Base-by-base conservation (phyloP, 2,329 filamentous ascomycete species). In the Aspergillus viridinutans region DNA sequence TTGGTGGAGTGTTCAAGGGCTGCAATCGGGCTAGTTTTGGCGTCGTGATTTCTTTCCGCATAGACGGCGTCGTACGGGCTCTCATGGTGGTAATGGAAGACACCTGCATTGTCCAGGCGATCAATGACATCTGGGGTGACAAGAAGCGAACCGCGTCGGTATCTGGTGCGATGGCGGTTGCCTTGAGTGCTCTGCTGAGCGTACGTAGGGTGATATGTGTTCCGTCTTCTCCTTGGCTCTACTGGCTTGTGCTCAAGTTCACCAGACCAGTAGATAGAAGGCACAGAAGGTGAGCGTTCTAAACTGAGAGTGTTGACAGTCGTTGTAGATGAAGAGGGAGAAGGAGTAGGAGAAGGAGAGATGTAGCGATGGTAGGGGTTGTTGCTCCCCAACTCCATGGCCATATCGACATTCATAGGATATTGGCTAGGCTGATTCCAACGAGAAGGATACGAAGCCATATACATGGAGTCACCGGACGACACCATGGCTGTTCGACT, bases 11-110 rank as follows among this genome's bases (percentile, higher is more conserved):
- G 80, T 55, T 80, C 79, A 4, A 96, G 83, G 2, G 92, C 93
- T 28, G 89, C 90, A 7, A 97, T 76, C 0, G 93, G 92, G 3
- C 90, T 87, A 57, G 72, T 75, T 54, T 80, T 77, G 64, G 78
- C 80, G 65, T 85, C 80, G 3, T 76, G 80, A 75, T 97, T 97
- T 50, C 90, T 83, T 12, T 89, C 84, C 1, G 88, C 79, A 53
- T 90, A 80, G 2, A 90, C 88, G 9, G 92, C 90, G 70, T 97
- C 93, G 65, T 90, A 97, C 0, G 93, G 93, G 0, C 93, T 92
- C 61, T 88, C 90, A 67, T 97, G 93, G 72, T 97, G 93, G 73
- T 96, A 96, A 2, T 81, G 76, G 20, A 81, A 81, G 52, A 83
- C 83, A n/a, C 83, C 73, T 2, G 82, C 78, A 53, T 78, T 81